Base-by-base conservation (phyloP, 1,139 yeast genomes). In the Barnettozyma hawaiiensis region DNA sequence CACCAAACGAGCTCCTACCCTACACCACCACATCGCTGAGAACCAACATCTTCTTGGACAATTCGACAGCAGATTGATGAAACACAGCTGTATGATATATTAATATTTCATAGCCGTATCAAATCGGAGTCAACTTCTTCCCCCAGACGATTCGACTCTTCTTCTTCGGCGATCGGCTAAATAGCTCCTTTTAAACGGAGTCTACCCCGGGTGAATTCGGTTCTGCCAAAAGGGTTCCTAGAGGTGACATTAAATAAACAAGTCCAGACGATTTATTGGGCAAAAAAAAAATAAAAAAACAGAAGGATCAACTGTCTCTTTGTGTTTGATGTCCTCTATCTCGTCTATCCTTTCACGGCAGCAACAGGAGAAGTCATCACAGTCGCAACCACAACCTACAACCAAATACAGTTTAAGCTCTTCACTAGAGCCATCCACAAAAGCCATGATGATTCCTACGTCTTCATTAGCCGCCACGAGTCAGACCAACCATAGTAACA, bases 291-390 rank as follows among this genome's bases (percentile, higher is more conserved):
- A 37, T 8, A 24, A 37, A n/a, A 33, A 20, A 20, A 7, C n/a
- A n/a, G n/a, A n/a, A n/a, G n/a, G 12, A 7, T 12, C 16, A 24
- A 5, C n/a, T 20, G 26, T 11, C 26, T 32, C 10, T 10, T 18
- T 32, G 47, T 41, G 42, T 14, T n/a, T 16, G 32, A 29, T 29
- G 32, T 29, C 32, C 21, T 38, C 47, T 14, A 41, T 44, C 12
- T 38, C 42, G 9, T 42, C 44, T 6, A 41, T 44, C 15, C 31
- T 44, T 4, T 35, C 47, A 7, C 18, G 35, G 10, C 42, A 40
- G 19, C 37, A 40, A 19, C 19, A 20, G 28, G n/a, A n/a, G n/a
- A n/a, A n/a, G n/a, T n/a, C n/a, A n/a, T n/a, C n/a, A n/a, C n/a
- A n/a, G n/a, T 21, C 15, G 12, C 12, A 23, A 14, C 38, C 18